These are phyloP conservation scores for Globisporangium camurandrum DNA, from an alignment of 352 stramenopile species.

Conservation along the genomic window DNA sequence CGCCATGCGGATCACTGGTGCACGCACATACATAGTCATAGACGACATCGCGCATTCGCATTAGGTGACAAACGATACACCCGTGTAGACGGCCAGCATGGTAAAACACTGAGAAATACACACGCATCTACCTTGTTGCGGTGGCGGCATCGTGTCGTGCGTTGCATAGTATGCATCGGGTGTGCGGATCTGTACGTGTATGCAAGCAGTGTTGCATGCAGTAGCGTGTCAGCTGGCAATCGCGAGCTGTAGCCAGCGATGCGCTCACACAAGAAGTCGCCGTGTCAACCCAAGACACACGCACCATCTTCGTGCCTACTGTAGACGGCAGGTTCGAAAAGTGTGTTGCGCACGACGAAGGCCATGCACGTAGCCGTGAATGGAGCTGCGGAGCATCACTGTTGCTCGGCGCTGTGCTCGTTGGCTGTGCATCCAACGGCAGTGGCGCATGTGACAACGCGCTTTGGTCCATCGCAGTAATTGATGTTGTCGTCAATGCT, in stretches of 20 bases:
- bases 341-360: constrained; percentile 19
- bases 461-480: no score
- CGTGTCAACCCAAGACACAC: neutral
- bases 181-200: constrained; percentile 32
- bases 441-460: no score
- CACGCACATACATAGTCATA: neutral
- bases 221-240: no score
- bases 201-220: no score
- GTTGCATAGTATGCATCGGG: constrained; percentile 57
- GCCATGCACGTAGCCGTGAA: neutral
- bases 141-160: constrained; percentile 55
- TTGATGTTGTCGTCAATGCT: no score
- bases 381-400: no score
- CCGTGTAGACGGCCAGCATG: neutral
- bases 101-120: neutral
- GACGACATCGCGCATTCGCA: no score
- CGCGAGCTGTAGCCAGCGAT: neutral
- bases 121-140: constrained; percentile 51
- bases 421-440: no score
- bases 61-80: neutral
- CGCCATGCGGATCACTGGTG: constrained; percentile 42
- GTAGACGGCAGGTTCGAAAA: constrained; percentile 28
- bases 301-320: constrained; percentile 33
- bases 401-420: no score
- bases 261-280: constrained; percentile 2